These are phyloP conservation scores for Microbotryum saponariae DNA, from an alignment of 1,284 basidiomycete species.

Conservation along the genomic window DNA sequence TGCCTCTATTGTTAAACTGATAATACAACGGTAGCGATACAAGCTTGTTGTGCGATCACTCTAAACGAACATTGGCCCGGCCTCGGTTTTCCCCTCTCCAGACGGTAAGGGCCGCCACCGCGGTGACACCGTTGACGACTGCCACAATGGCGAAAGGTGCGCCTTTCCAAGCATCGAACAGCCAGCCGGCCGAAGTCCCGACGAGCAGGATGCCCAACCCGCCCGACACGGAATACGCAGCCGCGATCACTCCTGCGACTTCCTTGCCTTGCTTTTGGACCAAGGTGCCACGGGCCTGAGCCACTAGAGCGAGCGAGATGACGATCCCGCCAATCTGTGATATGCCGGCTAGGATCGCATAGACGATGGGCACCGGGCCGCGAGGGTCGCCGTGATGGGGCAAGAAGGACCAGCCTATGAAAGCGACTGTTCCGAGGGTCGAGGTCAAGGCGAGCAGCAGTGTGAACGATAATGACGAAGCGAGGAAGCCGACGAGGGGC, in stretches of 20 bases:
- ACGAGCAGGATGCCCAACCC: constrained; percentile 30
- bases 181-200: constrained; percentile 17
- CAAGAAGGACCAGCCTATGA: constrained; percentile 9
- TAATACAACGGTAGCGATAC: no score
- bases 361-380: constrained; percentile 9
- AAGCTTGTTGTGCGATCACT: no score
- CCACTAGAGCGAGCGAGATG: constrained; percentile 23
- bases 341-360: constrained; percentile 13
- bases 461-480: neutral
- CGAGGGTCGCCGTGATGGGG: constrained; percentile 19
- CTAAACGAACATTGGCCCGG: no score
- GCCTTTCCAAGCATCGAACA: constrained; percentile 15
- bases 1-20: no score
- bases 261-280: constrained; percentile 10
- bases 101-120: neutral
- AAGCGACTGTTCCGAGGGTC: constrained; percentile 17
- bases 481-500: constrained; percentile 20
- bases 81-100: neutral
- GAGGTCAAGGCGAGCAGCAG: constrained; percentile 11
- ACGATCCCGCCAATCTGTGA: constrained; percentile 28
- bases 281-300: constrained; percentile 10
- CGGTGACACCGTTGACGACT: constrained; percentile 9
- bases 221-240: constrained; percentile 28
- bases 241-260: constrained; percentile 25
- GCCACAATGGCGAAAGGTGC: constrained; percentile 28